These are phyloP conservation scores for Kurtzmaniella cleridarum DNA, from an alignment of 805 yeast species.

Conservation along the genomic window DNA sequence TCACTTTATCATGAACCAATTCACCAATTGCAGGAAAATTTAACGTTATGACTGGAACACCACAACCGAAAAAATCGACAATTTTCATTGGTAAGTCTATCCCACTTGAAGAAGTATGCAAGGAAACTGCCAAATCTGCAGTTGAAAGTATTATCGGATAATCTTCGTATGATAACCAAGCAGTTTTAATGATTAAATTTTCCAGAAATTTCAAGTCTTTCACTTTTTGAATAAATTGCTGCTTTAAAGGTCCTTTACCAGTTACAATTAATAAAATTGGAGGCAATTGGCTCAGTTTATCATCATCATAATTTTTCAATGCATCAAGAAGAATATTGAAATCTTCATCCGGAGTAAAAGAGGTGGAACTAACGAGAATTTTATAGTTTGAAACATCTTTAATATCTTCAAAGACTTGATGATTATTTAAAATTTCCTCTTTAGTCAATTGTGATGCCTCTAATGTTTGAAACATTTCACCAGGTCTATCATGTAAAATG, in stretches of 20 bases:
- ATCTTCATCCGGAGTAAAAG: slow-evolving; percentile 96
- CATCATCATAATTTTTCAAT: slow-evolving; percentile 51
- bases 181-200: slow-evolving; percentile 53
- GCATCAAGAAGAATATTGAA: slow-evolving; percentile 66
- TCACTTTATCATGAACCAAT: slow-evolving; percentile 59
- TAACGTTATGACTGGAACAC: slow-evolving; percentile 82
- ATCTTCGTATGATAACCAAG: slow-evolving; percentile 74
- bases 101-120: slow-evolving; percentile 90
- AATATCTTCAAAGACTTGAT: slow-evolving; percentile 22
- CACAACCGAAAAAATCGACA: slow-evolving; percentile 93
- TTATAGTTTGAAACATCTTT: slow-evolving; percentile 37
- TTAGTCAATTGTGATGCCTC: slow-evolving; percentile 23
- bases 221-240: slow-evolving; percentile 45
- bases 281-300: slow-evolving; percentile 22
- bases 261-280: slow-evolving; percentile 74
- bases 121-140: slow-evolving; percentile 84
- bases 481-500: slow-evolving; percentile 86
- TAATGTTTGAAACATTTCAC: slow-evolving; percentile 56
- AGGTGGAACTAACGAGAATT: slow-evolving; percentile 80
- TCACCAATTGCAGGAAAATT: slow-evolving; percentile 75
- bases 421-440: slow-evolving; percentile 20
- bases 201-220: slow-evolving; percentile 36
- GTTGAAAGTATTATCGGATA: slow-evolving; percentile 71
- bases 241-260: slow-evolving; percentile 87
- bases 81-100: slow-evolving; percentile 96